Conservation (phyloP, 78 protist species). For the Anaeramoeba flamelloides region DNA sequence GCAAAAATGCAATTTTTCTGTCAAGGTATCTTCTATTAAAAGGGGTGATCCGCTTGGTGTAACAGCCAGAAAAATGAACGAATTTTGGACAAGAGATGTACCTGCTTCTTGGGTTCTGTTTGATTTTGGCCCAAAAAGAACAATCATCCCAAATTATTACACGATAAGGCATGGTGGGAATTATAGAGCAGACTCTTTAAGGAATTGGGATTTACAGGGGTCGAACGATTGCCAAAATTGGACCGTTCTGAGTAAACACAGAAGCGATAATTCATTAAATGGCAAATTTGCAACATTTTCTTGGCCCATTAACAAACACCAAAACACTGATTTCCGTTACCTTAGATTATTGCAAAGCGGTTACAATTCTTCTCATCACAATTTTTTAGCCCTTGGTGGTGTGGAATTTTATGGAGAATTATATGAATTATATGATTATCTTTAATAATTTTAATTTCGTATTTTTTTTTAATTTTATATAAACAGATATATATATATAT, state of each 20-base stretch:
- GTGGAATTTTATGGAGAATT: conserved; percentile 47
- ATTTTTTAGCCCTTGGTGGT: conserved; percentile 45
- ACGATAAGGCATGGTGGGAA: conserved; percentile 48
- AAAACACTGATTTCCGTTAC: conserved; percentile 30
- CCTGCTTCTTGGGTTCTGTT: conserved; percentile 51
- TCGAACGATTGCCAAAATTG: conserved; percentile 45
- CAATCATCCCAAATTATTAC: conserved; percentile 31
- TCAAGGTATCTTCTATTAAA: conserved; percentile 24
- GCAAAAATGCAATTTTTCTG: conserved; percentile 20
- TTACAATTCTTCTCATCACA: conserved; percentile 38
- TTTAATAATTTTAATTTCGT: too few species aligned
- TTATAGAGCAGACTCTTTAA: conserved; percentile 38
- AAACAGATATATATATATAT: too few species aligned
- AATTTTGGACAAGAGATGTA: conserved; percentile 54
- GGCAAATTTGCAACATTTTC: conserved; percentile 35
- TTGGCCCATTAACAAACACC: conserved; percentile 29
- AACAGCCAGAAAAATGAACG: conserved; percentile 1
- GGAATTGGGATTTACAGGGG: conserved; percentile 57
- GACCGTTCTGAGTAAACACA: conserved; percentile 37
- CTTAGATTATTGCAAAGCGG: conserved; percentile 45
- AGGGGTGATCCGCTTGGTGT: conserved; percentile 19
- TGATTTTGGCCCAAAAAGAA: conserved; percentile 37
- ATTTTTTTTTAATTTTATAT: too few species aligned
- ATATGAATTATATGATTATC: too few species aligned
- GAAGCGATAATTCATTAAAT: conserved; percentile 33